phyloP scores from a whole-genome alignment of 805 yeast genomes.

The Starmerella asiatica region DNA sequence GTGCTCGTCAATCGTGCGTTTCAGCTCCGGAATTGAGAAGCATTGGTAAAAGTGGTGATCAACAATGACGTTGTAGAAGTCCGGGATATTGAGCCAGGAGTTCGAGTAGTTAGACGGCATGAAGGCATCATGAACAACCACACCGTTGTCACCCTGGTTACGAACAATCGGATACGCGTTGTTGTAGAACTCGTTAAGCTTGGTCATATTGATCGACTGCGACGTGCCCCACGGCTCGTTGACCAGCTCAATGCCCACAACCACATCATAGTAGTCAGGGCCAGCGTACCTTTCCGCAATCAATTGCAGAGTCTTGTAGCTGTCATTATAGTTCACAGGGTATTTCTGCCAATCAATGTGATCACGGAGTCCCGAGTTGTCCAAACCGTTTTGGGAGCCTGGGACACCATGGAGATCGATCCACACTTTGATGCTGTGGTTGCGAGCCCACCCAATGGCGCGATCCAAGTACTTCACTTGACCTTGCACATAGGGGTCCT shows the following conservation, averaged over 20 bases:
- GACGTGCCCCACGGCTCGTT: slow-evolving; percentile 71
- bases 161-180: slow-evolving; percentile 57
- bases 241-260: slow-evolving; percentile 69
- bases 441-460: slow-evolving; percentile 55
- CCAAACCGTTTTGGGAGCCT: slow-evolving; percentile 63
- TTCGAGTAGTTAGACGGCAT: slow-evolving; percentile 44
- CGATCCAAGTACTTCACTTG: slow-evolving; percentile 37
- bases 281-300: slow-evolving; percentile 54
- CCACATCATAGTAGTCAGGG: slow-evolving; percentile 49
- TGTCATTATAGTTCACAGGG: slow-evolving; percentile 36
- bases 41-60: slow-evolving; percentile 83
- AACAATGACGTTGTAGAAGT: slow-evolving; percentile 53
- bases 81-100: slow-evolving; percentile 17
- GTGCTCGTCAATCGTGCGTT: slow-evolving; percentile 48
- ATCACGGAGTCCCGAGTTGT: background rate
- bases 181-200: slow-evolving; percentile 44
- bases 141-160: slow-evolving; percentile 36
- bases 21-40: slow-evolving; percentile 50
- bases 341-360: background rate
- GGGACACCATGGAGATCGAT: slow-evolving; percentile 72
- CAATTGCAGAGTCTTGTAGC: slow-evolving; percentile 41
- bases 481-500: slow-evolving; percentile 24
- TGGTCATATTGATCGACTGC: slow-evolving; percentile 42
- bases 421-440: slow-evolving; percentile 50
- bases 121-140: slow-evolving; percentile 77